Base-by-base conservation (phyloP, 1,139 yeast species). In the Magnusiomyces ingens region DNA sequence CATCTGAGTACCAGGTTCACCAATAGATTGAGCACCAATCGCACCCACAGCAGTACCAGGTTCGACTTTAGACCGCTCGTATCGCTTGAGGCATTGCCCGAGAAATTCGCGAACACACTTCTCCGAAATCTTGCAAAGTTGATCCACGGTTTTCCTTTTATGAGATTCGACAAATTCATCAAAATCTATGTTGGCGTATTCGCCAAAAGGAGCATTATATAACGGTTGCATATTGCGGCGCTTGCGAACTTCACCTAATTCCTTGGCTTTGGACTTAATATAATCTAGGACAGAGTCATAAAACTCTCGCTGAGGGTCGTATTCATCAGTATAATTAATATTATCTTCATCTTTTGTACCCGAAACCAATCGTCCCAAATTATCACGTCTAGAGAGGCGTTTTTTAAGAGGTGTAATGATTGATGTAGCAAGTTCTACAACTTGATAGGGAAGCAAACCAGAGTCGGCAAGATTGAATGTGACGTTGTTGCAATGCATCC, bases 31-130 rank as follows among this genome's bases (percentile, higher is more conserved):
- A 0, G 99, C 99, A 59, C 99, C 99, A 72, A 93, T 91, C 15
- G 99, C 99, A 60, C 99, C 99, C 50, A 93, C 99, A 2, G 99
- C 99, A 8, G 99, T 93, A 60, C 99, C 99, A 1, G 99, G 99
- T 68, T 94, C 99, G 21, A 94, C 98, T 71, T 84, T 85, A 13
- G 99, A 96, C 61, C 85, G 79, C 54, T 82, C 83, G 64, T 93
- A 94, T 71, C 94, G 94, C 62, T 77, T 75, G 58, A 93, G 76
- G 63, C 97, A 88, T 60, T 85, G 81, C 50, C 79, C 77, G 65
- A 94, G 74, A 71, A 94, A 94, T 58, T 76, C 79, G n/a, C 70
- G 69, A 18, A 93, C 79, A 57, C 85, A 75, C 12, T 68, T 64
- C 44, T 77, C 73, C 1, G 95, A 78, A 50, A 93, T 84, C 64